A percentile compares a stretch with the other conserved stretches of the same genome.
Evolutionary conservation across 257 asterid genomes (phyloP).

Genomic region (Cinchona pubescens): DNA sequence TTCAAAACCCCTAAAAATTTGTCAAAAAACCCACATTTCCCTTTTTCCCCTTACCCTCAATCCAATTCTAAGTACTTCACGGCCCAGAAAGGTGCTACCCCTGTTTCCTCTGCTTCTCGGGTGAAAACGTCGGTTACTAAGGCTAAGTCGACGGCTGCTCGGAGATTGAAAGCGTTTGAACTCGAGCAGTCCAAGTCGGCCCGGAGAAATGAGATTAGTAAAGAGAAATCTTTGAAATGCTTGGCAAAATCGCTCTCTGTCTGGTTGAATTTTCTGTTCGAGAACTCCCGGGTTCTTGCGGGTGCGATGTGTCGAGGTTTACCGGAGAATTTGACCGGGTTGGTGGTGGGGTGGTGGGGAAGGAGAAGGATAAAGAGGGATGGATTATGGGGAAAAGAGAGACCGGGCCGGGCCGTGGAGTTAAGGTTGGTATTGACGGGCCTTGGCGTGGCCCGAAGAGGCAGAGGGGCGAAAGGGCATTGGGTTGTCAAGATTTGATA

Average conservation of each 20-base stretch:
- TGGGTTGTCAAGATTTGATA: conserved; percentile 24
- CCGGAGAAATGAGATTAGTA: conserved; percentile 57
- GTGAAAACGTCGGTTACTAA: conserved; percentile 40
- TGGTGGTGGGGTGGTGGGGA: conserved; percentile 27
- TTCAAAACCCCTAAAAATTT: conserved; percentile 62
- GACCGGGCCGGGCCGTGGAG: conserved; percentile 39
- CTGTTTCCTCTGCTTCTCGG: conserved; percentile 40
- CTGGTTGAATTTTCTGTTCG: conserved; percentile 86
- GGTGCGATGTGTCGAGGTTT: conserved; percentile 57
- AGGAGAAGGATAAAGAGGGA: background rate
- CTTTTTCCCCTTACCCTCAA: conserved; percentile 29
- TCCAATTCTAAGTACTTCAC: conserved; percentile 53
- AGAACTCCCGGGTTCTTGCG: conserved; percentile 80
- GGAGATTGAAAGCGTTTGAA: conserved; percentile 73
- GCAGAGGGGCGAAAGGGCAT: conserved; percentile 46
- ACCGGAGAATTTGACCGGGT: conserved; percentile 51
- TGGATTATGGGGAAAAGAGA: conserved; percentile 70
- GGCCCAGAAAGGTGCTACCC: conserved; percentile 51
- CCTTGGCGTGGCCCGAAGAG: conserved; percentile 92
- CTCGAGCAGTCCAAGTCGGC: conserved; percentile 82
- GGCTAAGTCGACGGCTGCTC: conserved; percentile 56
- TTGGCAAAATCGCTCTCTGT: conserved; percentile 75
- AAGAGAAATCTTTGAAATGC: conserved; percentile 64
- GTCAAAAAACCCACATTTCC: conserved; percentile 25
- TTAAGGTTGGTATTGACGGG: conserved; percentile 64